Conservation (phyloP, 2,329 filamentous ascomycete species). For the Bipolaris gigantea region DNA sequence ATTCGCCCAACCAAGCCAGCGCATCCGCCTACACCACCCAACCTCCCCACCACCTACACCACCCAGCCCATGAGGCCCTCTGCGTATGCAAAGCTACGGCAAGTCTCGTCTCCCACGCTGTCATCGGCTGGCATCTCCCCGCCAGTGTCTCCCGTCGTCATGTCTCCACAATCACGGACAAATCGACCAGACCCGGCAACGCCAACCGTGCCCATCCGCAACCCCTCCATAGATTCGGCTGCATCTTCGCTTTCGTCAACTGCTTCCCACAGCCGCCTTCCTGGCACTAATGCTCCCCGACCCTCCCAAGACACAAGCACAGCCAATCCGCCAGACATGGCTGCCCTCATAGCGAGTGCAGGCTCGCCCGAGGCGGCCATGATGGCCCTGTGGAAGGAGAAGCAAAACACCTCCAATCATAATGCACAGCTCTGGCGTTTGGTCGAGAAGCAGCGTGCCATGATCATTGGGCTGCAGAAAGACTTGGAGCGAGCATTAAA, state of each 20-base stretch:
- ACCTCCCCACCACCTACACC: conserved; percentile 17
- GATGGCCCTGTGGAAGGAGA: conserved; percentile 85
- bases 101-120: conserved; percentile 40
- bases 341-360: conserved; percentile 76
- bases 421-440: conserved; percentile 93
- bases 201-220: conserved; percentile 59
- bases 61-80: conserved; percentile 24
- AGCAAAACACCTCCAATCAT: conserved; percentile 82
- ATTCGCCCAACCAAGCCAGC: conserved; percentile 19
- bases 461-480: conserved; percentile 92
- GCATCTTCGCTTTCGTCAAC: conserved; percentile 64
- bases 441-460: conserved; percentile 92
- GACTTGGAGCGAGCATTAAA: conserved; percentile 88
- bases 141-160: conserved; percentile 41
- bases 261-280: conserved; percentile 54
- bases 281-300: conserved; percentile 60
- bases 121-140: conserved; percentile 37
- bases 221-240: conserved; percentile 90
- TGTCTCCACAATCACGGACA: conserved; percentile 43
- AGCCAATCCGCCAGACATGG: conserved; percentile 72
- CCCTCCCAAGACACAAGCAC: conserved; percentile 55
- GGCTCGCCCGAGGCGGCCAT: conserved; percentile 90
- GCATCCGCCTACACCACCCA: conserved; percentile 14
- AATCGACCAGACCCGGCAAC: conserved; percentile 35
- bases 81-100: conserved; percentile 41